Base-by-base conservation (phyloP, 371 early-diverging fungal species). In the Aphelidium insulamus region DNA sequence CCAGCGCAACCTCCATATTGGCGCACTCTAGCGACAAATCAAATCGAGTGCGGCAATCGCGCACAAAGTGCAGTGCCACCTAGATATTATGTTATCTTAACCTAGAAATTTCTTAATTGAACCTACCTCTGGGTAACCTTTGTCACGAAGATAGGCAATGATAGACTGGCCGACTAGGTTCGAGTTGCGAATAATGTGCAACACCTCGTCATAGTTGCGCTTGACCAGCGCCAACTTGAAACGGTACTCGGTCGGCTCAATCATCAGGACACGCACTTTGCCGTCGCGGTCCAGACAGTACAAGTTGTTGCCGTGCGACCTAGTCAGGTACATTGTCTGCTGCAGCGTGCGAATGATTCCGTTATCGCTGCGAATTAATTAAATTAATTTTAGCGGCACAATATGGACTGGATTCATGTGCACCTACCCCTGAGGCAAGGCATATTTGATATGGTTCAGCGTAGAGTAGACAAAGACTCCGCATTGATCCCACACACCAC, bases 391-490 rank as follows among this genome's bases (percentile, higher is more conserved):
- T 5, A 24, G n/a, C 15, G 10, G 18, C 15, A 30, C 40, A 17
- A 14, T 25, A 12, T 12, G 20, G 15, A 18, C 5, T 30, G n/a
- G 12, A 3, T n/a, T 5, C 10, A 21, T 9, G 22, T n/a, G n/a
- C 17, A 36, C 58, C 43, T 59, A 75, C 66, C 90, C 87, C 37
- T 87, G 72, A 2, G 81, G 73, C 21, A 95, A 69, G n/a, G 79
- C 77, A 55, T 88, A 99, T 58, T 97, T 97, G 50, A 99, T 69
- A 50, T 97, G 99, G 58, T 92, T 94, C 38, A 87, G 67, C 5
- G 98, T 97, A 30, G 94, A 75, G 59, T 97, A 99, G 28, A 97
- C 53, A 38, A 99, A 76, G 7, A 90, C 72, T 21, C 85, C 82
- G 18, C 66, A 59, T 11, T 80, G 84, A 49, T 88, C 86, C 83